A percentile compares a stretch with the other conserved stretches of the same genome.
These are phyloP conservation scores for Cyphellophora attinorum DNA, from an alignment of 2,329 filamentous ascomycete species.

Conservation along the genomic window DNA sequence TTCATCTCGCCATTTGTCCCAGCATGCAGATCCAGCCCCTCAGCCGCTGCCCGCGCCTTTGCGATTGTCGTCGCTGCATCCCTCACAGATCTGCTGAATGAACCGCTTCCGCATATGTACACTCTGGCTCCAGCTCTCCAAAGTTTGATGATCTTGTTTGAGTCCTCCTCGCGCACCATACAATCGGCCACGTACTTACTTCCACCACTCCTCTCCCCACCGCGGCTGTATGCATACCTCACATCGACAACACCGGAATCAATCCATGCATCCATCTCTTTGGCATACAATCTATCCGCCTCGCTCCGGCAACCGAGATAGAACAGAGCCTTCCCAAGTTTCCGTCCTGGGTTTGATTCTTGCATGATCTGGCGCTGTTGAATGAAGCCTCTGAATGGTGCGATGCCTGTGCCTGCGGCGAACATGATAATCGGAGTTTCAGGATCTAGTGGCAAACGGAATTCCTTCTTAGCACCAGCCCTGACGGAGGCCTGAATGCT, in stretches of 20 bases:
- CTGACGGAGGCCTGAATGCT: constrained; percentile 25
- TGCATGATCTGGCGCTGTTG: constrained; percentile 45
- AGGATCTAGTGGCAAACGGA: constrained; percentile 25
- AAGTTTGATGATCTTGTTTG: no score
- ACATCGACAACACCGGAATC: constrained; percentile 51
- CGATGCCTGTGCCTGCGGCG: constrained; percentile 42
- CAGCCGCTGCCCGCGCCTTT: no score
- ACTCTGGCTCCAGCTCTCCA: constrained; percentile 45
- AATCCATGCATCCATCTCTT: constrained; percentile 46
- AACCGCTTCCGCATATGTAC: constrained; percentile 55
- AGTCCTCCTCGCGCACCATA: constrained; percentile 39
- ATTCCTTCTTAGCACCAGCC: no score
- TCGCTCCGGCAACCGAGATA: constrained; percentile 27
- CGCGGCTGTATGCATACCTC: constrained; percentile 49
- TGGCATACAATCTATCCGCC: constrained; percentile 27
- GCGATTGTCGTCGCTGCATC: no score
- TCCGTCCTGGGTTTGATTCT: constrained; percentile 17
- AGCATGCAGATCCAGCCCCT: no score
- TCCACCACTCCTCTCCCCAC: constrained; percentile 31
- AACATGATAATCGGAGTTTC: constrained; percentile 30
- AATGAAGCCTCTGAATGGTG: constrained; percentile 54
- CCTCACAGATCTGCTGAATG: constrained; percentile 40
- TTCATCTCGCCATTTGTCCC: no score
- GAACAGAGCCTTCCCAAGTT: constrained; percentile 25
- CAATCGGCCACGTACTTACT: constrained; percentile 47